phyloP scores from a whole-genome alignment of 78 protist genomes.

The Dictyostelium firmibasis region DNA sequence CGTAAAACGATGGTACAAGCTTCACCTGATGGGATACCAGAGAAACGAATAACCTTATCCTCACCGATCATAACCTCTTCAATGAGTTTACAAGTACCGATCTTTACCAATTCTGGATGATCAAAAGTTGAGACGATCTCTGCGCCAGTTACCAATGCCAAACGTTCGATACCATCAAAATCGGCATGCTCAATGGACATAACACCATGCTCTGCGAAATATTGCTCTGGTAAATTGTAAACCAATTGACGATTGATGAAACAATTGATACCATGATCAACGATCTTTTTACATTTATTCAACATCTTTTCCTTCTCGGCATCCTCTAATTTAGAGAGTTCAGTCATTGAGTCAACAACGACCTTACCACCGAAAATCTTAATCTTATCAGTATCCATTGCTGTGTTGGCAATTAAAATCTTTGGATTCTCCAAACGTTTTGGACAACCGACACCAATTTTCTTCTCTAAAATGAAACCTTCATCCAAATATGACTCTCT shows the following conservation, averaged over 20 bases:
- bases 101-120: conserved; percentile 89
- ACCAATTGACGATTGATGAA: conserved; percentile 99
- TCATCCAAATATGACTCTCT: conserved; percentile 97
- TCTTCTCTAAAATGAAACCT: conserved; percentile 98
- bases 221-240: conserved; percentile 99
- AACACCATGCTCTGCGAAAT: conserved; percentile 93
- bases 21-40: conserved; percentile 90
- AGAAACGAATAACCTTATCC: conserved; percentile 94
- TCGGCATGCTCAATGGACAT: conserved; percentile 99
- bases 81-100: conserved; percentile 95
- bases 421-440: conserved; percentile 93
- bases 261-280: conserved; percentile 91
- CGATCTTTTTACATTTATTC: conserved; percentile 92
- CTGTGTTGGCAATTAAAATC: conserved; percentile 98
- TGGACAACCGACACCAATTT: conserved; percentile 98
- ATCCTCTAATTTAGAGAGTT: conserved; percentile 95
- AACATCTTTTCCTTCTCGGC: conserved; percentile 97
- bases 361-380: conserved; percentile 98
- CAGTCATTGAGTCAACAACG: conserved; percentile 82
- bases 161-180: conserved; percentile 98
- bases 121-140: conserved; percentile 99
- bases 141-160: conserved; percentile 91
- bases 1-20: conserved; percentile 99
- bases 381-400: conserved; percentile 99
- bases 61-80: conserved; percentile 99